Evolutionary conservation across 2,329 filamentous ascomycete species (phyloP).

Genomic region (Claviceps humidiphila): DNA sequence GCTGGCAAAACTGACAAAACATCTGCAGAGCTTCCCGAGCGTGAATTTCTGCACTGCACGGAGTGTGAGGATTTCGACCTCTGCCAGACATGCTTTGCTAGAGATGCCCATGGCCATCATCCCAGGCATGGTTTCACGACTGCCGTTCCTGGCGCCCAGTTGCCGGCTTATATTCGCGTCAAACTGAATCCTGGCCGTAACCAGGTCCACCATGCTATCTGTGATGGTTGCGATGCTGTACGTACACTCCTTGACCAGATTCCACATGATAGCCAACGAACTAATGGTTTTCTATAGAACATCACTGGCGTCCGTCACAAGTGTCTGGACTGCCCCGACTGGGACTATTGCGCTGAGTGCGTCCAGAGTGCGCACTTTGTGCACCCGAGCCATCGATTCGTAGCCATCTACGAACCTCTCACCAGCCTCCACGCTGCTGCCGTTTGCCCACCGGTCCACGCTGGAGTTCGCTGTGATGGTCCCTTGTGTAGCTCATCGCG

Average conservation of each 20-base stretch:
- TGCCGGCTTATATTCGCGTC: constrained; percentile 47
- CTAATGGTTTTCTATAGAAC: constrained; percentile 24
- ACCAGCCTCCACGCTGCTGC: constrained; percentile 10
- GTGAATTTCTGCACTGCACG: constrained; percentile 73
- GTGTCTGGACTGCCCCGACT: constrained; percentile 92
- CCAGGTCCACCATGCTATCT: constrained; percentile 73
- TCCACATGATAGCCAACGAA: neutral
- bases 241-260: constrained; percentile 13
- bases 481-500: constrained; percentile 55
- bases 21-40: constrained; percentile 52
- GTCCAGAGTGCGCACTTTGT: constrained; percentile 49
- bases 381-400: constrained; percentile 80
- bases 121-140: constrained; percentile 71
- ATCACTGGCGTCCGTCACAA: constrained; percentile 89
- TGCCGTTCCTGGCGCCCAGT: constrained; percentile 47
- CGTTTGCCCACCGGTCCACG: constrained; percentile 41
- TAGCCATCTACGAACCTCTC: constrained; percentile 68
- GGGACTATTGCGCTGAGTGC: constrained; percentile 84
- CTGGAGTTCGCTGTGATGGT: constrained; percentile 88
- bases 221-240: constrained; percentile 71
- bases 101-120: constrained; percentile 75
- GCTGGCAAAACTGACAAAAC: neutral
- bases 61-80: constrained; percentile 85
- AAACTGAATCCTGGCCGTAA: constrained; percentile 72
- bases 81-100: constrained; percentile 68